A percentile compares a stretch with the other conserved stretches of the same genome.
phyloP scores from a whole-genome alignment of 1,284 basidiomycete genomes.

The Cryptococcus sp. region DNA sequence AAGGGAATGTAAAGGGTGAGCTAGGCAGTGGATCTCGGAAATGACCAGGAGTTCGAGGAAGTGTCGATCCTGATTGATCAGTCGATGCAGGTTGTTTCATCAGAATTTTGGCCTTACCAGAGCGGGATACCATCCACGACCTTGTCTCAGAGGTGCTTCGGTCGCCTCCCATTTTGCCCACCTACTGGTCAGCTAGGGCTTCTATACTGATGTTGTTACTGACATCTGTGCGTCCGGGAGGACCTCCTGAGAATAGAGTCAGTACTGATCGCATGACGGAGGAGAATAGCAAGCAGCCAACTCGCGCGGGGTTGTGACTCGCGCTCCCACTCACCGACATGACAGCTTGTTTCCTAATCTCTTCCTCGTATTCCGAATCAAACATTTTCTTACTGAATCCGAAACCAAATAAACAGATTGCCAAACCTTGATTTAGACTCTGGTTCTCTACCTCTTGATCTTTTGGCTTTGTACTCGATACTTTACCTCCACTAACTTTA shows the following conservation, averaged over 20 bases:
- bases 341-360: slow-evolving; percentile 32
- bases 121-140: slow-evolving; percentile 39
- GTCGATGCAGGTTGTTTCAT: neutral
- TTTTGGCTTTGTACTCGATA: neutral
- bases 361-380: slow-evolving; percentile 34
- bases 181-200: slow-evolving; percentile 6
- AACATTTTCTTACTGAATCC: slow-evolving; percentile 19
- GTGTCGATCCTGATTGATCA: slow-evolving; percentile 30
- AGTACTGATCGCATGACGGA: neutral
- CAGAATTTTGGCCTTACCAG: slow-evolving; percentile 18
- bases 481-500: neutral
- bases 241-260: slow-evolving; percentile 26
- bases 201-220: slow-evolving; percentile 1
- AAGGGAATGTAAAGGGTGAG: slow-evolving; percentile 22
- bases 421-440: slow-evolving; percentile 16
- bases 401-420: slow-evolving; percentile 32
- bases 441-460: too few relatives aligned
- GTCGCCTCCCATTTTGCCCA: slow-evolving; percentile 41
- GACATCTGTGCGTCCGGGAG: slow-evolving; percentile 36
- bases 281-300: too few relatives aligned
- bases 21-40: slow-evolving; percentile 39
- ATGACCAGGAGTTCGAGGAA: slow-evolving; percentile 43
- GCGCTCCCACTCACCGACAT: slow-evolving; percentile 28
- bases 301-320: neutral
- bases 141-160: slow-evolving; percentile 38